Conservation (phyloP, 371 early-diverging fungal species). For the Mucor mucedo region DNA sequence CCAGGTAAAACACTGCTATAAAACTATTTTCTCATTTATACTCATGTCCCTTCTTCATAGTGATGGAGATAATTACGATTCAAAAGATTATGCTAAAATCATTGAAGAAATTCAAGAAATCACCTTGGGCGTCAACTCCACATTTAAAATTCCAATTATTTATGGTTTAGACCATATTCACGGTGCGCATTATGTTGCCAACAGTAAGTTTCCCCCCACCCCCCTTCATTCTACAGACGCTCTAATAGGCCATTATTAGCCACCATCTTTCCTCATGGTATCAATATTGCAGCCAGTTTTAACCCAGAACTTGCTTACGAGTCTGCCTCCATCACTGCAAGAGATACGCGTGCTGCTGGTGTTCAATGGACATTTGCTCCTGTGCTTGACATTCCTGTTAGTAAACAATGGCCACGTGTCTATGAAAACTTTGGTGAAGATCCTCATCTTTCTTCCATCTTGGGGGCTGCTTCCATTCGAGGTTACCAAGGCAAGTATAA, state of each 20-base stretch:
- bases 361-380: slow-evolving; percentile 67
- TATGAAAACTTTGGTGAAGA: slow-evolving; percentile 69
- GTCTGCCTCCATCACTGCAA: slow-evolving; percentile 55
- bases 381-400: slow-evolving; percentile 65
- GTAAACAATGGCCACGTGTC: slow-evolving; percentile 73
- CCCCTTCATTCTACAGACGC: not conserved
- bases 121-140: slow-evolving; percentile 33
- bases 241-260: slow-evolving; percentile 25
- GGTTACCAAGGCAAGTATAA: slow-evolving; percentile 74
- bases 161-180: slow-evolving; percentile 69
- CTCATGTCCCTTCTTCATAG: not conserved
- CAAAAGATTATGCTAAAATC: slow-evolving; percentile 30
- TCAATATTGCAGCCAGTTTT: slow-evolving; percentile 59
- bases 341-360: slow-evolving; percentile 49
- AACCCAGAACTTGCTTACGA: slow-evolving; percentile 53
- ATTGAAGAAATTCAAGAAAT: slow-evolving; percentile 45
- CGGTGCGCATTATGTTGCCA: slow-evolving; percentile 69
- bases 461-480: slow-evolving; percentile 59
- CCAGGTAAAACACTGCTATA: slow-evolving; percentile 20
- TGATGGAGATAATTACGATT: slow-evolving; percentile 36
- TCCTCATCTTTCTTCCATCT: slow-evolving; percentile 58
- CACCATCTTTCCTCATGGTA: slow-evolving; percentile 59
- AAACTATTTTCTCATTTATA: not conserved
- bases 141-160: slow-evolving; percentile 44
- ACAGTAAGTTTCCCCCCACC: slow-evolving; percentile 23